phyloP scores from a whole-genome alignment of 768 basidiomycete species.

The Wakefieldia striispora region DNA sequence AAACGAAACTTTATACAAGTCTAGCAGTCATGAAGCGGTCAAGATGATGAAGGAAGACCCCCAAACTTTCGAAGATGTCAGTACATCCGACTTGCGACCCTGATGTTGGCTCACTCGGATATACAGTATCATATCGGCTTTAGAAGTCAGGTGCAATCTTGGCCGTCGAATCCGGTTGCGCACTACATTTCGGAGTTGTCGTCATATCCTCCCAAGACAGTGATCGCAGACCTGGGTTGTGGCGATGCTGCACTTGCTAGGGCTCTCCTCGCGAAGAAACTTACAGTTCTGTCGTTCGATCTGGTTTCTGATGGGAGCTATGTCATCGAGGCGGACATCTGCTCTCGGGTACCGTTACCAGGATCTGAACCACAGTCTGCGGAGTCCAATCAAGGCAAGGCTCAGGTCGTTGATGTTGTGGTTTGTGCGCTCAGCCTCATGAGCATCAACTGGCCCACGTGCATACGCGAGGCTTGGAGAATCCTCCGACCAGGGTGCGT shows the following conservation, averaged over 20 bases:
- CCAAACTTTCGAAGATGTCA: conserved; percentile 78
- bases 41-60: conserved; percentile 85
- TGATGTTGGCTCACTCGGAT: conserved; percentile 11
- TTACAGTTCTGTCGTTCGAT: conserved; percentile 76
- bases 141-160: conserved; percentile 84
- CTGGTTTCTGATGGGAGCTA: conserved; percentile 70
- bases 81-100: conserved; percentile 14
- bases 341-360: conserved; percentile 76
- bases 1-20: conserved; percentile 92
- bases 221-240: conserved; percentile 93
- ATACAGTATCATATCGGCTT: conserved; percentile 92
- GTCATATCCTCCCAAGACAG: conserved; percentile 57
- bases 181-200: conserved; percentile 70
- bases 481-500: conserved; percentile 80
- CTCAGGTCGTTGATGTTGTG: conserved; percentile 84
- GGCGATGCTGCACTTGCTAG: conserved; percentile 90
- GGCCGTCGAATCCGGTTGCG: conserved; percentile 93
- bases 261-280: conserved; percentile 63
- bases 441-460: conserved; percentile 95
- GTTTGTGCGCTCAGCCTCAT: conserved; percentile 95
- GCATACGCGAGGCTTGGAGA: conserved; percentile 86
- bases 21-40: conserved; percentile 68
- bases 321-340: conserved; percentile 90
- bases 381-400: conserved; percentile 48
- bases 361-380: conserved; percentile 57